Conservation (phyloP, 139 green algal species). For the Chlamydomonas eustigma region DNA sequence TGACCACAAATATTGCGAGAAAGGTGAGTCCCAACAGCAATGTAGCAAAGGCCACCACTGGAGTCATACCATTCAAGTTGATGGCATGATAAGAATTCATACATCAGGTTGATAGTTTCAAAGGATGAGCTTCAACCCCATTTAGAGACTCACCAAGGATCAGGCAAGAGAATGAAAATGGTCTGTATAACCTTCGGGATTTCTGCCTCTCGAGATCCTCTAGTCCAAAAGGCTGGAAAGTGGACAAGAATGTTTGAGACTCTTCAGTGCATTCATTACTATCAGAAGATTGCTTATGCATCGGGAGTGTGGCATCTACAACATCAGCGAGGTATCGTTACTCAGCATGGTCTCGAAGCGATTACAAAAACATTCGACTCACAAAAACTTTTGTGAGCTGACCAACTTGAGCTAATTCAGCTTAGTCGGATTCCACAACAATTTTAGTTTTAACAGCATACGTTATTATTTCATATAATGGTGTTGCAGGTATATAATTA, state of each 20-base stretch:
- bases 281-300: neutral
- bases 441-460: neutral
- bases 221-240: neutral
- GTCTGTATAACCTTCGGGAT: neutral
- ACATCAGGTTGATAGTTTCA: neutral
- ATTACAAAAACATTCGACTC: too few relatives aligned
- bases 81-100: neutral
- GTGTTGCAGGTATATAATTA: neutral
- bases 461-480: neutral
- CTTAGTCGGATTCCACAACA: neutral
- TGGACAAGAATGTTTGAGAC: neutral
- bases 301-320: neutral
- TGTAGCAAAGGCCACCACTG: neutral
- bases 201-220: neutral
- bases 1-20: neutral
- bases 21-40: neutral
- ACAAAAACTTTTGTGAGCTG: too few relatives aligned
- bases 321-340: neutral
- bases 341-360: too few relatives aligned
- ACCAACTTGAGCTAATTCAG: neutral
- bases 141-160: neutral
- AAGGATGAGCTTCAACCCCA: neutral
- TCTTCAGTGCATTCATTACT: neutral
- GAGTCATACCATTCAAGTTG: neutral
- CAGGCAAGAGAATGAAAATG: too few relatives aligned